Percentiles rank a stretch among this genome's conserved stretches.
These are phyloP conservation scores for Asterionellopsis glacialis DNA, from an alignment of 108 stramenopile species.

Conservation along the genomic window DNA sequence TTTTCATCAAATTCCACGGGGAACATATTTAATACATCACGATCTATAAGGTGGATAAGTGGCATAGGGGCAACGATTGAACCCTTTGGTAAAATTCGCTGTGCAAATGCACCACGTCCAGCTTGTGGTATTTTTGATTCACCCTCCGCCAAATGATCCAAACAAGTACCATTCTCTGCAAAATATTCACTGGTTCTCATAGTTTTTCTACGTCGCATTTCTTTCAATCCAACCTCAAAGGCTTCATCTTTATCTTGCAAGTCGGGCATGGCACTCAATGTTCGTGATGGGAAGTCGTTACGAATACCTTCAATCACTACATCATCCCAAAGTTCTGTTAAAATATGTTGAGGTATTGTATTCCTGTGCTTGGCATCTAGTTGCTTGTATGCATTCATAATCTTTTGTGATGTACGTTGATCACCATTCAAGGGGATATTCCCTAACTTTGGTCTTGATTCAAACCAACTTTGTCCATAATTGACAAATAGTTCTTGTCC, in stretches of 20 bases:
- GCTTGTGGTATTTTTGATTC: conserved; percentile 53
- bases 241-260: neutral
- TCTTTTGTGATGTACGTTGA: too few species aligned
- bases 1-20: neutral
- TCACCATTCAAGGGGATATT: too few species aligned
- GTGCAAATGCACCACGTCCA: conserved; percentile 76
- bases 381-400: too few species aligned
- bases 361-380: too few species aligned
- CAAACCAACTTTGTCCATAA: conserved; percentile 1
- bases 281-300: neutral
- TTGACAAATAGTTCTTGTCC: conserved; percentile 45
- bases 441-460: too few species aligned
- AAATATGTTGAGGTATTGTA: too few species aligned
- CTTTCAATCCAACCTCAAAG: too few species aligned
- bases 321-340: too few species aligned
- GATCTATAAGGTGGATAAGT: conserved; percentile 55
- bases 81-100: conserved; percentile 59
- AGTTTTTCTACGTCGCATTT: too few species aligned
- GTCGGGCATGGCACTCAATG: neutral
- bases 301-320: too few species aligned
- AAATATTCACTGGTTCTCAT: too few species aligned
- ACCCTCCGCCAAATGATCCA: conserved; percentile 56
- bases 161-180: conserved; percentile 43
- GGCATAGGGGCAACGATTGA: conserved; percentile 70
- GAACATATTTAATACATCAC: conserved; percentile 33